Percentiles rank a stretch among this genome's conserved stretches.
Evolutionary conservation across 2,329 filamentous ascomycete species (phyloP).

Genomic region (Ceratocystis variospora): DNA sequence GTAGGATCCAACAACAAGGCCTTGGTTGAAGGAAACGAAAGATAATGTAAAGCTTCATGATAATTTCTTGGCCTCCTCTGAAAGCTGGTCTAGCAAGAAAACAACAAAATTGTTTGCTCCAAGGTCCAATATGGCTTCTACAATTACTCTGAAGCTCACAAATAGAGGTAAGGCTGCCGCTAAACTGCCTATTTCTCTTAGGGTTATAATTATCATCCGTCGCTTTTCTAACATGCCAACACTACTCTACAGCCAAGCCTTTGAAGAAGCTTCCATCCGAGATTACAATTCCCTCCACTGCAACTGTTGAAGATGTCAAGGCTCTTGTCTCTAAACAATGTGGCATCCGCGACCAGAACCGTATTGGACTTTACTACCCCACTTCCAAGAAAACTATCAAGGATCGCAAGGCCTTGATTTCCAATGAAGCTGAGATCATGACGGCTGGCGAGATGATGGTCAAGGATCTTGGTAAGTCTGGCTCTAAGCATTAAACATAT

Average conservation of each 20-base stretch:
- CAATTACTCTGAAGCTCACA: constrained; percentile 30
- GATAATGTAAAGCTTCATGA: constrained; percentile 1
- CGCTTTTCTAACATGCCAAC: background rate
- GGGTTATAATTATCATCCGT: background rate
- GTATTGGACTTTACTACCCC: constrained; percentile 48
- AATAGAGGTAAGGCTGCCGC: constrained; percentile 27
- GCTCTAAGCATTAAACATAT: background rate
- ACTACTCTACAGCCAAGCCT: constrained; percentile 32
- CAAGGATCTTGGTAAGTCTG: constrained; percentile 73
- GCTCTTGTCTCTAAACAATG: constrained; percentile 37
- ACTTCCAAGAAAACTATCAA: constrained; percentile 48
- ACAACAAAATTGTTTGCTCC: background rate
- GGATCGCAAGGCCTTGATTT: constrained; percentile 43
- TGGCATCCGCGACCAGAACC: constrained; percentile 43
- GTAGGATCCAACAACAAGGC: constrained; percentile 9
- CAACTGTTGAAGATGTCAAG: constrained; percentile 50
- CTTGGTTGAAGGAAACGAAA: background rate
- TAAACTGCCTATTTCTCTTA: background rate
- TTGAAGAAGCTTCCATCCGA: constrained; percentile 41
- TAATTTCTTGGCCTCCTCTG: background rate
- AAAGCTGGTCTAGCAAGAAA: background rate
- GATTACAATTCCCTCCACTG: constrained; percentile 35
- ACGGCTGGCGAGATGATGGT: constrained; percentile 54
- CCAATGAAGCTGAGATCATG: constrained; percentile 35
- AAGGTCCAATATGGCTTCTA: constrained; percentile 11